phyloP scores from a whole-genome alignment of 225 moss, liverwort and hornwort genomes.

The Physcomitrellopsis africana region DNA sequence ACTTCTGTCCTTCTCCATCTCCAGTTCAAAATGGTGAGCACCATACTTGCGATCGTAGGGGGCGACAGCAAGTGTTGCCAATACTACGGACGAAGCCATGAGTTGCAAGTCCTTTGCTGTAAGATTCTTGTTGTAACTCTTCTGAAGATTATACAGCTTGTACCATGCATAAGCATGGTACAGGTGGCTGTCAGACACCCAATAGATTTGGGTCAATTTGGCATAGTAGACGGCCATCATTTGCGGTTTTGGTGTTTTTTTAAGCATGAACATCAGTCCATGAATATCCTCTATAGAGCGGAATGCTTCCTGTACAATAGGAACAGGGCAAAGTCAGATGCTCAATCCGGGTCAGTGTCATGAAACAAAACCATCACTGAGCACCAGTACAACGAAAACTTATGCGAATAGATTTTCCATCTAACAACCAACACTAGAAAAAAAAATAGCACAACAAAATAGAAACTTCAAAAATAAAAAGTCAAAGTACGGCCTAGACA shows the following conservation, averaged over 20 bases:
- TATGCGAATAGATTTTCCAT: background rate
- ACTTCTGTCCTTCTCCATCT: constrained; percentile 96
- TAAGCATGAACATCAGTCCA: constrained; percentile 97
- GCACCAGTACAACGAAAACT: no score
- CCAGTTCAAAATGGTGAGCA: constrained; percentile 94
- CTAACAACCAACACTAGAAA: background rate
- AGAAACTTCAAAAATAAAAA: no score
- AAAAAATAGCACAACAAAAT: no score
- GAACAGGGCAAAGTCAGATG: constrained; percentile 6
- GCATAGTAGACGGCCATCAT: constrained; percentile 99
- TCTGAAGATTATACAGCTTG: constrained; percentile 92
- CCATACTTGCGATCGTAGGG: constrained; percentile 97
- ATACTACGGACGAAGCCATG: constrained; percentile 94
- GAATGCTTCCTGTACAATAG: constrained; percentile 79
- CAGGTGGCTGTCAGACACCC: constrained; percentile 87
- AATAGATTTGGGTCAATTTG: constrained; percentile 95
- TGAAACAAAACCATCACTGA: background rate
- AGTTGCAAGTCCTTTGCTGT: constrained; percentile 93
- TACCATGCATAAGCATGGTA: constrained; percentile 99
- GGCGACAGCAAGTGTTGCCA: constrained; percentile 89
- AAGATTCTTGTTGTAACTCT: constrained; percentile 93
- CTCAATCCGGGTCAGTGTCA: background rate
- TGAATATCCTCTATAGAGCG: constrained; percentile 98
- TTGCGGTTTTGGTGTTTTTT: constrained; percentile 94
- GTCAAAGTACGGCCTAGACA: no score